phyloP scores from a whole-genome alignment of 768 basidiomycete genomes.

The Boletellus ananiceps region DNA sequence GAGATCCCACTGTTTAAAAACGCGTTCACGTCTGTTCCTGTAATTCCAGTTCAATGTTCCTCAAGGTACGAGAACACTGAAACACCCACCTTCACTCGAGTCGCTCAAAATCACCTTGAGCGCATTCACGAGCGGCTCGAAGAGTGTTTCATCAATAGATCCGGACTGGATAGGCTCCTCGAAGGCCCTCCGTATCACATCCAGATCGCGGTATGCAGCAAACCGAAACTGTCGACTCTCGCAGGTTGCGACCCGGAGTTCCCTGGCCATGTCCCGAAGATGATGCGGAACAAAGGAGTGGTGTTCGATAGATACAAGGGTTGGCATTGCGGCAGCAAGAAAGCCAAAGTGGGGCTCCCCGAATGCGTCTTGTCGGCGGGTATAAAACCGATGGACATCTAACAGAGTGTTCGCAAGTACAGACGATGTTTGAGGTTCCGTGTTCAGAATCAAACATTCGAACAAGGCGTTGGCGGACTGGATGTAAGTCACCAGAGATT shows the following conservation, averaged over 20 bases:
- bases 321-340: slow-evolving; percentile 61
- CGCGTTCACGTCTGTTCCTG: slow-evolving; percentile 41
- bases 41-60: background rate
- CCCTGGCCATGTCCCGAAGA: slow-evolving; percentile 44
- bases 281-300: slow-evolving; percentile 48
- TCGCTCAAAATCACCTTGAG: slow-evolving; percentile 65
- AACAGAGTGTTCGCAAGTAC: slow-evolving; percentile 47
- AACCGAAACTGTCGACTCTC: slow-evolving; percentile 65
- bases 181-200: slow-evolving; percentile 64
- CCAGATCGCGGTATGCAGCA: slow-evolving; percentile 71
- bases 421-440: slow-evolving; percentile 40
- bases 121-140: slow-evolving; percentile 62
- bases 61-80: too few relatives aligned
- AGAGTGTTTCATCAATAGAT: slow-evolving; percentile 44
- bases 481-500: slow-evolving; percentile 48
- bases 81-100: slow-evolving; percentile 47
- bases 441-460: slow-evolving; percentile 51
- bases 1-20: slow-evolving; percentile 59
- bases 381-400: slow-evolving; percentile 65
- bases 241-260: slow-evolving; percentile 57
- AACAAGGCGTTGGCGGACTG: slow-evolving; percentile 62
- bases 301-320: slow-evolving; percentile 67
- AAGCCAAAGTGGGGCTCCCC: slow-evolving; percentile 58
- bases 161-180: slow-evolving; percentile 55
- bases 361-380: slow-evolving; percentile 65